Evolutionary conservation across 176 grass and related monocot species (phyloP), one percentile per base, ranked within the genome.

Genomic region (Tuctoria greenei): DNA sequence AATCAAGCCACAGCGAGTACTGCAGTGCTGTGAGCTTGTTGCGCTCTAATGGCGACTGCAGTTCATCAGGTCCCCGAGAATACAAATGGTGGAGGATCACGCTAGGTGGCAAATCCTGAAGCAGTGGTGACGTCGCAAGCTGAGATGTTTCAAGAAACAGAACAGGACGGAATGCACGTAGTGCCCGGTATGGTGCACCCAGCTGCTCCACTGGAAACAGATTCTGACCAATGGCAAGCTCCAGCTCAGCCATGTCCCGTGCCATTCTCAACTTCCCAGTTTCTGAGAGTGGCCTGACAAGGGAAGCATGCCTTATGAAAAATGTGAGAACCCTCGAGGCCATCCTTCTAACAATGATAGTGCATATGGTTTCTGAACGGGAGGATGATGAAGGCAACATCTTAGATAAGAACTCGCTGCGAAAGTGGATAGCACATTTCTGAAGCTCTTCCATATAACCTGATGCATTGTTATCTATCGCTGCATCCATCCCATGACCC

Each of bases 391-490:
- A 92, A 65, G 86, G 88, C 61, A 99, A 81, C 44, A 99, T 85
- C 85, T 99, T 99, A 8, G 82, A 92, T 45, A 99, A 61, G 72
- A 99, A 99, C 80, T 99, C 96, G 18, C 54, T 95, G 50, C 92
- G 90, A 74, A 95, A 99, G 60, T 90, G 92, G 74, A 99, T 38
- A 39, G 91, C 76, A 74, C 70, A 90, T 79, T 92, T 99, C 77
- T 95, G 96, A 54, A 99, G 84, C 62, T 95, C 96, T 58, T 99
- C 96, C 96, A 99, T 99, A 87, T 95, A 99, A 88, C 72, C 79
- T 16, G 91, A 90, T 62, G 89, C 96, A 79, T 82, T 95, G 69
- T 95, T 92, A 74, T 89, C 95, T 79, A 92, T 85, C 0, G 47
- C 56, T 62, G 73, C 84, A 56, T 90, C 87, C 82, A 91, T 83